Evolutionary conservation across 2,329 filamentous ascomycete species (phyloP), one percentile per base, ranked within the genome.

Genomic region (Corynespora cassiicola): DNA sequence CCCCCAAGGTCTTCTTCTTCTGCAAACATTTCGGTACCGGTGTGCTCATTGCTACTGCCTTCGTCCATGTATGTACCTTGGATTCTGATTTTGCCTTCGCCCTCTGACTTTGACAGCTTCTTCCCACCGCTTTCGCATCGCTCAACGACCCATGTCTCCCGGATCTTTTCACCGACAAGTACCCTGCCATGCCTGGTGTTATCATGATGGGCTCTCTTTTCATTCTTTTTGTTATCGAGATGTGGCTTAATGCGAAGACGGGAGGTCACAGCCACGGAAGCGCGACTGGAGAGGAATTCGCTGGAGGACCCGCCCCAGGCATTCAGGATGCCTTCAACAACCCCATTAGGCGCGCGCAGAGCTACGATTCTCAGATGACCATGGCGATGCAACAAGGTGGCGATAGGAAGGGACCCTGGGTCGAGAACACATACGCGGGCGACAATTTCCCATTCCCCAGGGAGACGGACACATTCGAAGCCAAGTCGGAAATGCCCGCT

Each of bases 1-100:
- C 79, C 0, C 69, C 76, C 2, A 76, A 73, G 48, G 58, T 80
- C 20, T 82, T 84, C 63, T 84, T 84, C 58, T 76, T 79, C 38
- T 82, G 79, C 66, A 84, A 84, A 52, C 80, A 84, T 54, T 69
- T 70, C 35, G 66, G 88, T 58, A 94, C 88, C 1, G 88, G 88
- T 42, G 89, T 94, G 14, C 75, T 94, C n/a, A 85, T 94, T 46
- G 88, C 89, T 8, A 94, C 88, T 1, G 88, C 88, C 38, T 94
- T 94, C 58, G 87, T 92, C 17, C 88, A 92, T 70, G 65, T 69
- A 50, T 38, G 65, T 47, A 11, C 29, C 12, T 14, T 15, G 6
- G 20, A n/a, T 15, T 2, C 21, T 3, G n/a, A 10, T 4, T 15
- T 3, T 17, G 11, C 8, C 6, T 18, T 33, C 12, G 15, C 26